Evolutionary conservation across 192 early-diverging fungal genomes (phyloP), one percentile per base, ranked within the genome.

Genomic region (Coemansia sp.): DNA sequence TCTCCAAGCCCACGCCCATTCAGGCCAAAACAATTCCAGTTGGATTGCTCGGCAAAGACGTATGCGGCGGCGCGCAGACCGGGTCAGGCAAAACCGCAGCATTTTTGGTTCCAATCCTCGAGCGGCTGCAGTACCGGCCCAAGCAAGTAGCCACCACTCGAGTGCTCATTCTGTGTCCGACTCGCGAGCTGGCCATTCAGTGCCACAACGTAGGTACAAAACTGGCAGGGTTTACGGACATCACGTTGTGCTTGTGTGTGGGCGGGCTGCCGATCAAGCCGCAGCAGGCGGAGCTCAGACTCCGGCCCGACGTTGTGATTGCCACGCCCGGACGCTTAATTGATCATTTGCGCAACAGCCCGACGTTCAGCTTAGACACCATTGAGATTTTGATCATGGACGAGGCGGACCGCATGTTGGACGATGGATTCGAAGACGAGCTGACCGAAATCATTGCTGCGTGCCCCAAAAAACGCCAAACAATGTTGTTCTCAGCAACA

Each of bases 401-500:
- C 75, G 97, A 99, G 81, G 97, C 97, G 40, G 97, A 99, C 84
- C 87, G 90, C 60, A 97, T 99, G 87, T 83, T 99, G 8, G 97
- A 99, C 73, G 95, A 97, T 72, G 97, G 97, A 23, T 99, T 99
- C 72, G 85, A 90, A 11, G 95, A 88, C 62, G 97, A 99, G 71
- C 85, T 99, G 52, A 90, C 89, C 14, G 95, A 99, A 74, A 97
- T 99, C 74, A 85, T 99, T 69, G 90, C 89, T 55, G 56, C 88
- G 46, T 92, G 90, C 46, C 97, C 97, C 2, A 85, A 86, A 59
- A 85, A 84, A 47, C 87, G 97, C 50, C 97, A 99, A 71, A 95
- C 96, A 2, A 96, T 99, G 94, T 82, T 99, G 5, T 99, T 99
- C 79, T 99, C 97, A 22, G 97, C 97, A 19, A 99, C 97, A 14